Conservation (phyloP, 1,139 yeast species). For the Geotrichum reessii region DNA sequence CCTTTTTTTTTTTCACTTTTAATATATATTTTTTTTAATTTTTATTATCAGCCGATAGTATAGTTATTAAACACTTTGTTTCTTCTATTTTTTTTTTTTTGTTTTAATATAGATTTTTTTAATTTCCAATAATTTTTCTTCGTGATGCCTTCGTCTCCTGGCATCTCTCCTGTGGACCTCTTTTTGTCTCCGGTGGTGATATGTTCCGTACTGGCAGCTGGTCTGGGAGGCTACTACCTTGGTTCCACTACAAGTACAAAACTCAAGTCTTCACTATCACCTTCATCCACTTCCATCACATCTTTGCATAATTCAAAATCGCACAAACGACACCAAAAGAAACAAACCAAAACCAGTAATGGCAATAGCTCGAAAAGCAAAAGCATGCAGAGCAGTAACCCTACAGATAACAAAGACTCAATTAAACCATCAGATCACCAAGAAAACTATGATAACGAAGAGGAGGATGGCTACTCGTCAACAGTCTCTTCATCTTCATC, state of each 20-base stretch:
- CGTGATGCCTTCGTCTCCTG: slow-evolving; percentile 6
- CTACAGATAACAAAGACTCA: slow-evolving; percentile 9
- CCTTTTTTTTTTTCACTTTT: no score
- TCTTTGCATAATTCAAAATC: neutral
- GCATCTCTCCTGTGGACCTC: slow-evolving; percentile 16
- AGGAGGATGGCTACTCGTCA: slow-evolving; percentile 17
- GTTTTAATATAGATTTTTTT: neutral
- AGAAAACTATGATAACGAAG: slow-evolving; percentile 19
- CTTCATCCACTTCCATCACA: neutral
- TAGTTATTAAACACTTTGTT: neutral
- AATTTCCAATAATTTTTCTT: no score
- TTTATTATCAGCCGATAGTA: no score
- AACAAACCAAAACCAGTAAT: neutral
- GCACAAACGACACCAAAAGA: slow-evolving; percentile 1
- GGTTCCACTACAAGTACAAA: slow-evolving; percentile 16
- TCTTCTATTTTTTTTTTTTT: neutral
- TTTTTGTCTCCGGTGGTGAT: slow-evolving; percentile 16
- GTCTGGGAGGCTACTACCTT: slow-evolving; percentile 23
- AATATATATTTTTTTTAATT: no score
- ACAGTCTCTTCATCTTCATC: slow-evolving; percentile 8
- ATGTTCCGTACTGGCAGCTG: slow-evolving; percentile 19
- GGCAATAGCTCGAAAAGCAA: neutral
- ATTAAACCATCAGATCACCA: neutral
- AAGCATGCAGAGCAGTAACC: slow-evolving; percentile 4
- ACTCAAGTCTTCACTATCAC: neutral